Evolutionary conservation across 116 monocot genomes (phyloP).

Genomic region (Phalaenopsis hybrid): DNA sequence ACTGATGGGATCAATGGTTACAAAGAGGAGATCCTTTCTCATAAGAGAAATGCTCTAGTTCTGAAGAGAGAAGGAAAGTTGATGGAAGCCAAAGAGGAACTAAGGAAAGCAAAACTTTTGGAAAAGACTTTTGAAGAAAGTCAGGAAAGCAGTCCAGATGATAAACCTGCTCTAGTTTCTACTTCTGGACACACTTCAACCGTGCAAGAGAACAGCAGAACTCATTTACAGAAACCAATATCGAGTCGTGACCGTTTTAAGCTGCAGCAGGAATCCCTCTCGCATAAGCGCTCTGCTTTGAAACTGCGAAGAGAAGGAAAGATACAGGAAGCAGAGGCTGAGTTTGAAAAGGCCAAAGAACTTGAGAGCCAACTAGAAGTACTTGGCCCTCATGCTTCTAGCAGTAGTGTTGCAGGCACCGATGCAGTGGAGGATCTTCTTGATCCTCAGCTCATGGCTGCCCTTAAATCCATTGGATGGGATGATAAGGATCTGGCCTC

Average conservation of each 20-base stretch:
- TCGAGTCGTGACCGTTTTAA: slow-evolving; percentile 75
- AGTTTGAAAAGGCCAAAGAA: slow-evolving; percentile 66
- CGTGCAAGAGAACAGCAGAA: slow-evolving; percentile 25
- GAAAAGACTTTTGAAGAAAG: slow-evolving; percentile 60
- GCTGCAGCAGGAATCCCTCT: slow-evolving; percentile 82
- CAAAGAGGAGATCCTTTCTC: slow-evolving; percentile 51
- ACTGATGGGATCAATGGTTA: slow-evolving; percentile 16
- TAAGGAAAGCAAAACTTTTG: slow-evolving; percentile 72
- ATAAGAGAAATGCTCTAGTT: slow-evolving; percentile 72
- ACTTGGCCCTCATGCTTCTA: slow-evolving; percentile 21
- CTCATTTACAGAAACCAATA: slow-evolving; percentile 44
- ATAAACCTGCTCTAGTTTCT: neutral
- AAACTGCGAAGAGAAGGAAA: slow-evolving; percentile 91
- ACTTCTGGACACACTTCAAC: slow-evolving; percentile 4
- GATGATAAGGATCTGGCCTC: slow-evolving; percentile 26
- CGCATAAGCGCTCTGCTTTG: slow-evolving; percentile 81
- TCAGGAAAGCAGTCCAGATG: slow-evolving; percentile 17
- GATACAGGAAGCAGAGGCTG: slow-evolving; percentile 73
- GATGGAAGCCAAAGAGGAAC: slow-evolving; percentile 76
- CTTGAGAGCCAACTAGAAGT: slow-evolving; percentile 82
- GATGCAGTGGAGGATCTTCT: slow-evolving; percentile 60
- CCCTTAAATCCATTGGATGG: slow-evolving; percentile 77
- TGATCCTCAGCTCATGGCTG: slow-evolving; percentile 83
- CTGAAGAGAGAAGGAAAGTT: slow-evolving; percentile 88
- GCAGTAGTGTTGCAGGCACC: slow-evolving; percentile 11